phyloP scores from a whole-genome alignment of 352 stramenopile genomes.

The Phytophthora hibernalis region DNA sequence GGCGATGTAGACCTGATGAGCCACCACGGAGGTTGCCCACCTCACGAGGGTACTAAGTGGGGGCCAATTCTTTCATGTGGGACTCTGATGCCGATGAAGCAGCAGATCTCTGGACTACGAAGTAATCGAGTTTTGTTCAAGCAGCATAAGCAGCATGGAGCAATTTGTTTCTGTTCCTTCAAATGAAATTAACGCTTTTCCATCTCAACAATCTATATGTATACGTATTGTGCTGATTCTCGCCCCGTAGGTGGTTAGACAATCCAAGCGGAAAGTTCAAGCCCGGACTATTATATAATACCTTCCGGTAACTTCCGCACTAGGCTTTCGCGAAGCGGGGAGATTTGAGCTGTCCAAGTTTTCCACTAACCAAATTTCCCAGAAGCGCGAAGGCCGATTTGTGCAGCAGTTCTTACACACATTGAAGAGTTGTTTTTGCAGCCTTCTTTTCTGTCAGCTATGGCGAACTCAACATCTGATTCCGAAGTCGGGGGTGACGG shows the following conservation, averaged over 20 bases:
- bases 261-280: too few relatives aligned
- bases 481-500: conserved; percentile 14
- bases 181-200: too few relatives aligned
- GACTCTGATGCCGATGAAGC: conserved; percentile 82
- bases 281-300: too few relatives aligned
- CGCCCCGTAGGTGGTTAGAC: too few relatives aligned
- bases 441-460: background rate
- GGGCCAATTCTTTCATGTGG: conserved; percentile 90
- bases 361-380: background rate
- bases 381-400: background rate
- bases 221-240: too few relatives aligned
- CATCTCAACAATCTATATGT: too few relatives aligned
- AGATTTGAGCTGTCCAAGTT: background rate
- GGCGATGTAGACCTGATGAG: conserved; percentile 77
- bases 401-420: too few relatives aligned
- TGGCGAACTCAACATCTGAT: background rate
- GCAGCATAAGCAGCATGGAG: background rate
- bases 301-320: too few relatives aligned
- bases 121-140: conserved; percentile 43
- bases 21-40: conserved; percentile 79
- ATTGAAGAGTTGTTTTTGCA: too few relatives aligned
- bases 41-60: conserved; percentile 84
- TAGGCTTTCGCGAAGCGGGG: too few relatives aligned
- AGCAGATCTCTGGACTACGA: conserved; percentile 76
- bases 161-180: too few relatives aligned